Evolutionary conservation across 441 rosid species (phyloP), one percentile per base, ranked within the genome.

Genomic region (Populus trichocarpa): DNA sequence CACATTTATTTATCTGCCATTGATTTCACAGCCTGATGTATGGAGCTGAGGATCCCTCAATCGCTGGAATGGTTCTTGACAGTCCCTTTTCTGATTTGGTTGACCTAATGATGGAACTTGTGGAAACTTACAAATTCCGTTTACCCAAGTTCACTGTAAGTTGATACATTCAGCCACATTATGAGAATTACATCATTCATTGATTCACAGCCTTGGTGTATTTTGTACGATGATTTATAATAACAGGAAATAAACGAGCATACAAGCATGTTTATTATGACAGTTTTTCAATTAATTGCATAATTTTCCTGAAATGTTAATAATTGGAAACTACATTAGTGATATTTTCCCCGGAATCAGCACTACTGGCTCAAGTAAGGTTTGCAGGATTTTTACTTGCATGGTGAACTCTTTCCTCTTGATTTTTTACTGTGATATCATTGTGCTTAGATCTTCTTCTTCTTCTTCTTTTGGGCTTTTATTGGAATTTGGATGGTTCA

Each of bases 1-100:
- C 40, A 11, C 81, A 53, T 61, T 61, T 81, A 10, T 63, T 80
- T 73, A 26, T 68, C 32, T 73, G 59, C 64, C 61, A 35, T 53
- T 81, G 73, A 79, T 78, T 76, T 75, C 77, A 59, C 93, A 96
- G 99, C 89, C 88, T 96, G 70, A 81, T 96, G 96, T 96, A 96
- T 84, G 99, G 97, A 83, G 96, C 95, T 69, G 96, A 90, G 83
- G 99, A 96, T 87, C 98, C 99, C 72, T 96, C 99, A 6, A 93
- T 94, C 50, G 98, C 98, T 66, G 99, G 99, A 88, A 90, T 96
- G 90, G 97, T 96, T 86, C 92, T 96, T 71, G 98, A 96, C 83
- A 96, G 98, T 80, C 98, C 98, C 72, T 96, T 96, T 81, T 94
- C 98, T 57, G 93, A 91, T 89, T 90, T 96, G 93, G 98, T 96